Evolutionary conservation across 768 basidiomycete genomes (phyloP), one percentile per base, ranked within the genome.

Genomic region (Hygrocybe punicea): DNA sequence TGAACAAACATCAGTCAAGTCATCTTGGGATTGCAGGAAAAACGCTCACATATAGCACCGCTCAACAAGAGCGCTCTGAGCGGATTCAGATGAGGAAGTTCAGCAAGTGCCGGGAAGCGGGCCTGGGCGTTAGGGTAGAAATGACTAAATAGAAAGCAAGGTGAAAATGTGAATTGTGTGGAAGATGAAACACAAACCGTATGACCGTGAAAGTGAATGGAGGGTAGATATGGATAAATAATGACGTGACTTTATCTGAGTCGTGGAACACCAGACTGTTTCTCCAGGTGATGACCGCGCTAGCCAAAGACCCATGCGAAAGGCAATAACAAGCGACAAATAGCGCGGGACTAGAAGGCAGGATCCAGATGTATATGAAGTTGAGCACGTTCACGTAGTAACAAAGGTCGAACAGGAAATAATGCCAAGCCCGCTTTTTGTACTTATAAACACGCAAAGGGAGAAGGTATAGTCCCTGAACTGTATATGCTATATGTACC

Each of bases 201-300:
- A 98, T 93, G 21, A 94, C 87, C 13, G 92, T 94, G 64, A 99
- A 91, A 3, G 88, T 85, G 60, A 96, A 84, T 0, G 97, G 92
- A 0, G 91, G 82, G 66, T 97, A 98, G 56, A 98, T 87, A 68
- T 99, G 97, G 33, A 99, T 84, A 74, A 95, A 98, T 23, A 99
- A 76, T 9, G 90, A 93, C 16, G 91, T 98, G 67, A 98, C 91
- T 72, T 98, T 98, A 71, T 99, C 97, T 55, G 85, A 81, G 65
- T 96, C 94, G 66, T 99, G 97, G 76, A 99, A 99, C 2, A 99
- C 97, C 21, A 99, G 84, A 62, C 92, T 95, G 67, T 99, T 99
- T 59, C 97, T 82, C 97, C 97, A 99, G 9, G 96, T 98, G 63
- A 98, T 91, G 49, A 98, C 94, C 0, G 96, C 95, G 51, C 90